Percentiles rank a stretch among this genome's conserved stretches.
Conservation (phyloP, 2,329 filamentous ascomycete species). For the Lachnellula cervina region DNA sequence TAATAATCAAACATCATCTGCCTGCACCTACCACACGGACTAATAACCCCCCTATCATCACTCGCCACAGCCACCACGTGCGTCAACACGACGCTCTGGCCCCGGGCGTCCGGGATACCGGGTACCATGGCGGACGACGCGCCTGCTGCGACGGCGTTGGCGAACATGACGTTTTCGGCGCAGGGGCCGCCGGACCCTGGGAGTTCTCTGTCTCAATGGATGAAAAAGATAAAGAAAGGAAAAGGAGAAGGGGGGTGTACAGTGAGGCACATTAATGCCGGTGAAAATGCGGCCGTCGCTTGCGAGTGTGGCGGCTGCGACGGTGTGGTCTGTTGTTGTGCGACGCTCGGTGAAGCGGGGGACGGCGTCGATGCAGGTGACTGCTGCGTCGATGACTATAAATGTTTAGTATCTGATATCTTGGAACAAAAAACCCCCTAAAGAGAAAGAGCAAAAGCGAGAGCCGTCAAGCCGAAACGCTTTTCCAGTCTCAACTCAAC, state of each 20-base stretch:
- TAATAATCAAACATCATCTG: conserved; percentile 24
- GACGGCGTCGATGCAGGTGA: conserved; percentile 8
- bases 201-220: neutral
- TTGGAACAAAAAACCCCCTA: no score
- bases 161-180: conserved; percentile 19
- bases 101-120: neutral
- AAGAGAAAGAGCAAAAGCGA: no score
- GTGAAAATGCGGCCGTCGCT: conserved; percentile 15
- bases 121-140: conserved; percentile 8
- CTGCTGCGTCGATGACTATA: conserved; percentile 12
- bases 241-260: neutral
- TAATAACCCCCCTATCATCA: conserved; percentile 17
- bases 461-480: no score
- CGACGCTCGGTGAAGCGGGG: conserved; percentile 2
- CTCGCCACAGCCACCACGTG: conserved; percentile 14
- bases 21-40: conserved; percentile 21
- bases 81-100: neutral
- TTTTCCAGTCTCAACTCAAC: no score
- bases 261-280: conserved; percentile 18
- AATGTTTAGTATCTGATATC: no score
- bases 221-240: neutral
- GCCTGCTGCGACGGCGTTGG: conserved; percentile 15
- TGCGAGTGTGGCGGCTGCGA: conserved; percentile 12
- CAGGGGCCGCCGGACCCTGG: conserved; percentile 12
- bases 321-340: conserved; percentile 13